Evolutionary conservation across 208 protist species (phyloP).

Genomic region (Phytomonas francai): DNA sequence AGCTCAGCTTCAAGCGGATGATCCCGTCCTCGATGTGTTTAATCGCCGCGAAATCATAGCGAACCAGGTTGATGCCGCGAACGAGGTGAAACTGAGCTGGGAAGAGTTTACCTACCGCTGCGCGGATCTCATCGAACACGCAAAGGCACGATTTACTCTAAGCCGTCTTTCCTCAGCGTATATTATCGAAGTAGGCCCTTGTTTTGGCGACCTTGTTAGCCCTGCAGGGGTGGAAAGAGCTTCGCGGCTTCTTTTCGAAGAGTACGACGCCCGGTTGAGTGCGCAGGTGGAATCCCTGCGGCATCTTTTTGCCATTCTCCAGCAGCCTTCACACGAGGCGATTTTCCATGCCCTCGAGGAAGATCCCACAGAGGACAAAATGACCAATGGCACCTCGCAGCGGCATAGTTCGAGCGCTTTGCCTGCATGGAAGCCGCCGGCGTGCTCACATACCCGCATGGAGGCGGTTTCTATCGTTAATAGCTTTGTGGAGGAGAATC

Average conservation of each 20-base stretch:
- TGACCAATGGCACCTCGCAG: background rate
- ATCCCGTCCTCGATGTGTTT: constrained; percentile 57
- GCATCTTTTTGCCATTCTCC: constrained; percentile 45
- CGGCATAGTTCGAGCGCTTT: no score
- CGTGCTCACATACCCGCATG: constrained; percentile 25
- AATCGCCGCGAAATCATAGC: constrained; percentile 21
- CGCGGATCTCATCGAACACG: constrained; percentile 37
- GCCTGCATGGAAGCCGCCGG: constrained; percentile 44
- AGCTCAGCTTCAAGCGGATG: constrained; percentile 47
- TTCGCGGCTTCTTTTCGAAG: constrained; percentile 15
- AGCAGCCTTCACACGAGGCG: constrained; percentile 32
- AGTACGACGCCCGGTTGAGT: constrained; percentile 29
- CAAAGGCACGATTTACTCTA: constrained; percentile 19
- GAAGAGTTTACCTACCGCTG: constrained; percentile 55
- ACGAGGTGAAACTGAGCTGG: constrained; percentile 38
- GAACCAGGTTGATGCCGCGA: constrained; percentile 51
- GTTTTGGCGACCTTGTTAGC: constrained; percentile 26
- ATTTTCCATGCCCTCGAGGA: constrained; percentile 27
- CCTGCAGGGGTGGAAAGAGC: constrained; percentile 19
- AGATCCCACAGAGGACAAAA: constrained; percentile 5
- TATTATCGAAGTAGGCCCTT: constrained; percentile 18
- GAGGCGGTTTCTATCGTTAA: constrained; percentile 68
- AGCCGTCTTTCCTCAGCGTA: constrained; percentile 17
- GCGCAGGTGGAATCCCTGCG: constrained; percentile 29
- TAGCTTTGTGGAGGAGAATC: constrained; percentile 83